These are phyloP conservation scores for Fomitopsis pinicola DNA, from an alignment of 1,284 basidiomycete species.

Conservation along the genomic window DNA sequence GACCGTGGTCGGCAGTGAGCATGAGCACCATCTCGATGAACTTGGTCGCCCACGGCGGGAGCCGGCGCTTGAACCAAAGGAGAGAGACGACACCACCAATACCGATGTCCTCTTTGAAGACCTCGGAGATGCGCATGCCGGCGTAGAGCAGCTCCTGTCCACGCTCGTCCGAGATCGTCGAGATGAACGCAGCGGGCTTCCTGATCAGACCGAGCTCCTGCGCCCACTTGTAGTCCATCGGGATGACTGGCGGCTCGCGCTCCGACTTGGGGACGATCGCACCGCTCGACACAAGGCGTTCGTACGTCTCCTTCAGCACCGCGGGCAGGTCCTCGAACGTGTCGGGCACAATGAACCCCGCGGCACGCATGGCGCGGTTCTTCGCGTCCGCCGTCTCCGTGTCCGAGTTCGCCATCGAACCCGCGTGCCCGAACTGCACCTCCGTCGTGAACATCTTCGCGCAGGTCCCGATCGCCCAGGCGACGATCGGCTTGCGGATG, in stretches of 20 bases:
- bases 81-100: slow-evolving; percentile 95
- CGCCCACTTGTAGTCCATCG: slow-evolving; percentile 99
- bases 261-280: slow-evolving; percentile 73
- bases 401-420: slow-evolving; percentile 97
- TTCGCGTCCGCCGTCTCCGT: slow-evolving; percentile 97
- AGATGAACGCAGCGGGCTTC: slow-evolving; percentile 99
- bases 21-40: slow-evolving; percentile 99
- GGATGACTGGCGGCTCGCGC: slow-evolving; percentile 91
- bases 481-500: slow-evolving; percentile 98
- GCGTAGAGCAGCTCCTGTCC: slow-evolving; percentile 98
- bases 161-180: slow-evolving; percentile 99
- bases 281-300: slow-evolving; percentile 74
- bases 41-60: slow-evolving; percentile 85
- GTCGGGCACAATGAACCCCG: slow-evolving; percentile 95
- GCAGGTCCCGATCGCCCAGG: slow-evolving; percentile 99
- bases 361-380: slow-evolving; percentile 93
- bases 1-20: slow-evolving; percentile 98
- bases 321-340: slow-evolving; percentile 96
- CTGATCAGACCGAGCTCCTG: slow-evolving; percentile 97
- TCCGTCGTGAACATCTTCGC: slow-evolving; percentile 99
- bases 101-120: slow-evolving; percentile 97
- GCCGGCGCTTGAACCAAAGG: slow-evolving; percentile 96
- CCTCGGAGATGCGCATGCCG: slow-evolving; percentile 98
- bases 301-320: slow-evolving; percentile 83
- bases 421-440: slow-evolving; percentile 99